phyloP scores from a whole-genome alignment of 257 asterid genomes.

The Solanum clarkiae region DNA sequence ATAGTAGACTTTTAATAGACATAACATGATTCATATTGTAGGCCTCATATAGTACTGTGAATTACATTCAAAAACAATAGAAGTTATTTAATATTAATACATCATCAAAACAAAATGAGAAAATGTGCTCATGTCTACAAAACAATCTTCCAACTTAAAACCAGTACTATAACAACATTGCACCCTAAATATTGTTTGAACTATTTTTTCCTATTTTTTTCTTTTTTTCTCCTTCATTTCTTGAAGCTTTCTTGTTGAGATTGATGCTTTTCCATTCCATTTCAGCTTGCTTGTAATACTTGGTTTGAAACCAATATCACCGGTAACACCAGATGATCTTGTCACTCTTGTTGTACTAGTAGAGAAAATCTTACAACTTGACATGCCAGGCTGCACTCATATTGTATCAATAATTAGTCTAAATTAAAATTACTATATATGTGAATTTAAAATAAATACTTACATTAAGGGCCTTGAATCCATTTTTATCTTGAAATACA shows the following conservation, averaged over 20 bases:
- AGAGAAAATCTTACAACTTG: not conserved
- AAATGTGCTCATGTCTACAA: not conserved
- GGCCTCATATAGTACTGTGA: not conserved
- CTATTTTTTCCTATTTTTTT: not conserved
- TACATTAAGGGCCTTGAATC: not conserved
- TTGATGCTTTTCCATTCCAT: not conserved
- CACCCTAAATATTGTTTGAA: too few species aligned
- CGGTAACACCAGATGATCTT: too few species aligned
- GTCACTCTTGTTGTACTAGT: too few species aligned
- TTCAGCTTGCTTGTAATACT: not conserved
- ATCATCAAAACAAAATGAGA: too few species aligned
- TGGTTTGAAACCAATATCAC: not conserved
- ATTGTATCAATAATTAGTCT: not conserved
- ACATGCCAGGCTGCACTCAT: not conserved
- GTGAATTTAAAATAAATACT: not conserved
- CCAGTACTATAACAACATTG: too few species aligned
- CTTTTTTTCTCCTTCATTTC: too few species aligned
- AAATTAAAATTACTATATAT: too few species aligned
- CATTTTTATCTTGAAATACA: too few species aligned
- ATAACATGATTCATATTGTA: too few species aligned
- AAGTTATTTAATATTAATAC: not conserved
- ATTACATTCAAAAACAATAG: too few species aligned
- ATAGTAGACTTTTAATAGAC: not conserved
- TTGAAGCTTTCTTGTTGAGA: not conserved
- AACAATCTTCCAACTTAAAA: too few species aligned